Conservation (phyloP, 2,329 filamentous ascomycete genomes). For the Phoma sp. region DNA sequence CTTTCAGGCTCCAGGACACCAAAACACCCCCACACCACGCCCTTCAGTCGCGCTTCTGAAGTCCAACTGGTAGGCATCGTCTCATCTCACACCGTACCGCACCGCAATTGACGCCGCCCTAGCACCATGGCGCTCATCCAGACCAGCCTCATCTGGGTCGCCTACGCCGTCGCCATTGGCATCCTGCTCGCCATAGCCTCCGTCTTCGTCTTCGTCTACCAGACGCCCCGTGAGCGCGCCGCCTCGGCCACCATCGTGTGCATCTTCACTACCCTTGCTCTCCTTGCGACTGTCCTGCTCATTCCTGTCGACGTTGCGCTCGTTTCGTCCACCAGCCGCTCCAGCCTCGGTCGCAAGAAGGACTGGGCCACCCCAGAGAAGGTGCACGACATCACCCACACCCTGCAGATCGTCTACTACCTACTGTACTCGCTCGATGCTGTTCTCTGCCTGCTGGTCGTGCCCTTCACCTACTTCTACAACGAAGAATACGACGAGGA, state of each 20-base stretch:
- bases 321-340: slow-evolving; percentile 83
- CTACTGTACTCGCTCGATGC: slow-evolving; percentile 90
- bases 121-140: slow-evolving; percentile 73
- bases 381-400: slow-evolving; percentile 77
- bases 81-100: background rate
- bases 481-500: slow-evolving; percentile 97
- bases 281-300: slow-evolving; percentile 90
- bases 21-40: background rate
- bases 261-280: slow-evolving; percentile 82
- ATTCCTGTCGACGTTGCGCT: slow-evolving; percentile 95
- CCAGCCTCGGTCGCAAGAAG: slow-evolving; percentile 81
- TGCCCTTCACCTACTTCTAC: slow-evolving; percentile 98
- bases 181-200: slow-evolving; percentile 78
- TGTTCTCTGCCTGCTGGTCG: slow-evolving; percentile 83
- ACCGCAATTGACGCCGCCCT: background rate
- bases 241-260: slow-evolving; percentile 81
- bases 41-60: background rate
- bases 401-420: slow-evolving; percentile 90
- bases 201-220: slow-evolving; percentile 90
- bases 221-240: slow-evolving; percentile 85
- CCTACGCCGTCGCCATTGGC: slow-evolving; percentile 82
- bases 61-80: background rate
- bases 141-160: slow-evolving; percentile 90
- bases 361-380: slow-evolving; percentile 89
- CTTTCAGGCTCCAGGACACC: background rate